Base-by-base conservation (phyloP, 352 stramenopile species). In the Aphanomyces euteiches region DNA sequence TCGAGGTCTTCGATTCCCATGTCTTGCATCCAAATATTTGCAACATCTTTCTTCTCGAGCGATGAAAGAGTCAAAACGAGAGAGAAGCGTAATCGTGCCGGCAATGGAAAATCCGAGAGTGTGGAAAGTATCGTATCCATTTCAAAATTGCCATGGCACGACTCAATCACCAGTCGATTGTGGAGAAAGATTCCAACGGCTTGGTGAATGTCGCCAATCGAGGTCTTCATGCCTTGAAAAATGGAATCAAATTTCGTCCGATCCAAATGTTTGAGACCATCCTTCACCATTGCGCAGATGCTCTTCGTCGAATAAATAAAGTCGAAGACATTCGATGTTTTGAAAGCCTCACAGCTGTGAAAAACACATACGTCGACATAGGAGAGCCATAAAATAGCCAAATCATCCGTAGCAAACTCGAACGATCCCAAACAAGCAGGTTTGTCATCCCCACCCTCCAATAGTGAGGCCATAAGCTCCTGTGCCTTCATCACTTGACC, bases 371-470 rank as follows among this genome's bases (percentile, higher is more conserved):
- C 3, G 21, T 70, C 43, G 19, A 70, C 7, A 43, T 56, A 53
- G 3, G 47, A 7, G 6, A 70, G 48, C 64, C 64, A 70, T 1
- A 70, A 47, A 10, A 19, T 54, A 28, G 43, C 21, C 8, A 48
- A 37, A 17, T 70, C 34, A 40, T 54, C 37, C 7, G 13, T 21
- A 37, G 47, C 21, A 17, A 70, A 70, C 64, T 61, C n/a, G 34
- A 69, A 60, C 5, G 36, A 12, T 21, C n/a, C 34, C 7, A 70
- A 70, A 56, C 64, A 60, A 28, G 28, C 12, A 8, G 64, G 45
- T 61, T 70, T 70, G 19, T 45, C 54, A 19, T 58, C 47, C 43
- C 13, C 28, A 17, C 59, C 43, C 7, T 70, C 64, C 17, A 70
- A 21, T 34, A 70, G 17, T 3, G 64, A 70, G 40, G 41, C 3